Evolutionary conservation across 2,329 filamentous ascomycete genomes (phyloP), one percentile per base, ranked within the genome.

Genomic region (Ambrosiella xylebori): DNA sequence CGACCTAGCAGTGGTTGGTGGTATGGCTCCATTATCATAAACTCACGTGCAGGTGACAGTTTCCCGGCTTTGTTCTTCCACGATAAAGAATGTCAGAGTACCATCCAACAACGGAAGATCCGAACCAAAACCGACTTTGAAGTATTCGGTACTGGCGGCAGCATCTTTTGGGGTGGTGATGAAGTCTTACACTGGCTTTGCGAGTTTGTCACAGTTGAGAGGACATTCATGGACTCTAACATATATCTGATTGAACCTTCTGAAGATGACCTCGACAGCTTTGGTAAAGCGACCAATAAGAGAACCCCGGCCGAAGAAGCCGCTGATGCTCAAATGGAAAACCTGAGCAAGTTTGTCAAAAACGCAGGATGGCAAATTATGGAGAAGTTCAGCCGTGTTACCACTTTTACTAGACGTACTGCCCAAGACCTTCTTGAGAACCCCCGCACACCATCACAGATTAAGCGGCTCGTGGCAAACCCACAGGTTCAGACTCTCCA

Each of bases 1-100:
- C 91, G 91, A 2, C 94, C 93, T 4, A 96, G 88, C 68, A 72
- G 95, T 7, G 94, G 93, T 13, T 98, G 93, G 94, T 98, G 93
- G 93, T 96, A 94, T 68, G 93, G 93, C 39, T 95, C 89, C 62
- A 72, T 98, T 36, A 85, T 98, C 59, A 88, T 98, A 72, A 98
- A 98, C 68, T 88, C 87, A 1, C 77, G 86, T 11, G 82, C 85
- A 0, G 94, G 94, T 2, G 90, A 97, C 67, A 93, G 87, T 67
- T 95, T 97, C 64, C 93, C 93, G 0, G 89, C 93, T 0, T 74
- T 98, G 1, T 98, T 98, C 72, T 98, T 98, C 71, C 93, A 98
- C 68, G 93, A 98, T 66, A 89, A 83, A 62, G 93, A 98, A 72
- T 98, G 93, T 66, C 86, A 95, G 70, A 94, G 86, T 57, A 98